Base-by-base conservation (phyloP, 23 red algal genomes). In the Chondrus crispus region DNA sequence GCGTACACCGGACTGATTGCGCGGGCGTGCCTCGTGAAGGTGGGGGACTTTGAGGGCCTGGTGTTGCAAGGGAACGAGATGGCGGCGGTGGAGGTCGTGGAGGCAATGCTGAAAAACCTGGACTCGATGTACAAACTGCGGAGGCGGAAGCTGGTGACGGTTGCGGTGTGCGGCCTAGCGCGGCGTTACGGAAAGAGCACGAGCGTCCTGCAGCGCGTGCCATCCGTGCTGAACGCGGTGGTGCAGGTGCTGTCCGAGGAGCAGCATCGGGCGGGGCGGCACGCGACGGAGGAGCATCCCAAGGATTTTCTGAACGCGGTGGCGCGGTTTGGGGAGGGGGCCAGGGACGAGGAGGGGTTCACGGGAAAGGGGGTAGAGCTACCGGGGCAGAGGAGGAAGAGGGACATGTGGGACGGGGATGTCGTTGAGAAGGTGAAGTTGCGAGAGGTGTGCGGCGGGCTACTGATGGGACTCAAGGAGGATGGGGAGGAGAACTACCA, bases 1-100 rank as follows among this genome's bases (percentile, higher is more conserved):
- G 89, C 89, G 12, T 92, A 81, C 32, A 46, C 84, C 40, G 89
- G 75, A 45, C 77, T 92, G 44, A 44, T 84, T 11, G 55, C 79
- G 37, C 51, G 78, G 26, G 89, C 89, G 32, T 62, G 46, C 43
- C 46, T 92, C 48, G 76, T 40, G 8, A 92, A 92, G 32, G 39
- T 84, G 19, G 62, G 24, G 19, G 89, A 84, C 11, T 71, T 92
- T 39, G 89, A 92, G 46, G 64, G 26, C 19, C 18, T 74, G 44
- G 62, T 92, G 4, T 38, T 92, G 42, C 50, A 84, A 32, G 62
- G 45, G 77, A 74, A 82, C 64, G 89, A 92, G 46, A 50, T 5
- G 3, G 57, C 40, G 28, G 72, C 46, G 50, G 79, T 84, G 50
- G 44, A 81, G 33, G 24, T 92, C 76, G 47, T 92, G 45, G 89